Evolutionary conservation across 2,329 filamentous ascomycete genomes (phyloP).

Genomic region (Pseudohalonectria lignicola): DNA sequence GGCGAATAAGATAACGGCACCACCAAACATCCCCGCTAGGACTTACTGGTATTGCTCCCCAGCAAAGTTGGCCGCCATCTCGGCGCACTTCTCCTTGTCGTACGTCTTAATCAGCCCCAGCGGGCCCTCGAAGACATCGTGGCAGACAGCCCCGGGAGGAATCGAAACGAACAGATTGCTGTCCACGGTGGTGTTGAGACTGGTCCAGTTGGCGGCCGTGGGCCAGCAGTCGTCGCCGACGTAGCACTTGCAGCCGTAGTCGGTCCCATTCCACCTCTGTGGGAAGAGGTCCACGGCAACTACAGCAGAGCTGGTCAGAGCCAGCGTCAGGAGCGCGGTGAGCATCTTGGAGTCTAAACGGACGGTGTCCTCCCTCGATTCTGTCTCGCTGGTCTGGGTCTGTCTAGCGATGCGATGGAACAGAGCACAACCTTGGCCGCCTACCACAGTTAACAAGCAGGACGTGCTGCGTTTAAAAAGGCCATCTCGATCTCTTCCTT

Average conservation of each 20-base stretch:
- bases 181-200: conserved; percentile 21
- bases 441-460: no score
- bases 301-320: no score
- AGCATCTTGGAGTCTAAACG: no score
- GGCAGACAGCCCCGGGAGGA: conserved; percentile 19
- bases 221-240: conserved; percentile 15
- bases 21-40: no score
- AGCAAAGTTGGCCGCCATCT: conserved; percentile 16
- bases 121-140: conserved; percentile 24
- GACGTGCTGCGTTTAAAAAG: no score
- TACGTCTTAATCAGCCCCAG: conserved; percentile 23
- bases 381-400: no score
- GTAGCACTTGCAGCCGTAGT: conserved; percentile 16
- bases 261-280: conserved; percentile 7
- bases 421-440: no score
- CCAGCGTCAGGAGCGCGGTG: no score
- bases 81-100: conserved; percentile 19
- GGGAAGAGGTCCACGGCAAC: conserved; percentile 2
- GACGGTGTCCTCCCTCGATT: no score
- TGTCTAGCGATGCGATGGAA: no score
- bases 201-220: conserved; percentile 8
- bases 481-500: no score
- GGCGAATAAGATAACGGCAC: no score
- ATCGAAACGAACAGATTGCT: conserved; percentile 22
- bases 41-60: conserved; percentile 25